Evolutionary conservation across 2,329 filamentous ascomycete genomes (phyloP), one percentile per base, ranked within the genome.

Genomic region (Fusarium continuum): DNA sequence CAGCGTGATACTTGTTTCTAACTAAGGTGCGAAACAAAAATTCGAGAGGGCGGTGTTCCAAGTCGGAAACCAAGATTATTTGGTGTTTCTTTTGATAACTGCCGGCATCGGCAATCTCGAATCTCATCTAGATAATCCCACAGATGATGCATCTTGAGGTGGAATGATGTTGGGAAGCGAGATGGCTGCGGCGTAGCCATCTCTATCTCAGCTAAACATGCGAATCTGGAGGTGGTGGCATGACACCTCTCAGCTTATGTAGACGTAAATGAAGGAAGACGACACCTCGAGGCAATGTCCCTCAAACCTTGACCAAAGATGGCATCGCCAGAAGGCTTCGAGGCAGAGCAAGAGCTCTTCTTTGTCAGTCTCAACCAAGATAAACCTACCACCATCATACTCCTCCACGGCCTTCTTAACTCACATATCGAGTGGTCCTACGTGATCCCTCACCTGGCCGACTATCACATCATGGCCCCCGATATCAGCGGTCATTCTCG

Each of bases 401-500:
- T 76, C 26, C 68, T 76, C 7, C 74, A 77, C 44, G 67, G 72
- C 8, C 56, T 75, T 6, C 61, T 76, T 31, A 72, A 69, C 39
- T 78, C 68, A 2, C 71, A 73, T 48, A 67, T 76, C 14, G 76
- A 78, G 49, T 78, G 67, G 66, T 56, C 58, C 3, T 68, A 72
- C 53, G 74, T 79, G 38, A 72, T 72, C 43, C 71, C 74, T 14
- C 71, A 73, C 49, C 68, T 80, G 4, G 31, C 68, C 2, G 69
- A 74, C 39, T 78, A 78, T 59, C 78, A 79, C 59, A 68, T 80
- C 11, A 70, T 80, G 8, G 55, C 76, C 5, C 72, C 75, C 25
- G 77, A 80, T 59, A 64, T 80, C 8, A 76, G 76, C 5, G 71
- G 72, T 8, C 78, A 80, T 62, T 78, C 76, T n/a, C 55, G 65